Evolutionary conservation across 768 basidiomycete species (phyloP).

Genomic region (Hemileccinum rubropunctum): DNA sequence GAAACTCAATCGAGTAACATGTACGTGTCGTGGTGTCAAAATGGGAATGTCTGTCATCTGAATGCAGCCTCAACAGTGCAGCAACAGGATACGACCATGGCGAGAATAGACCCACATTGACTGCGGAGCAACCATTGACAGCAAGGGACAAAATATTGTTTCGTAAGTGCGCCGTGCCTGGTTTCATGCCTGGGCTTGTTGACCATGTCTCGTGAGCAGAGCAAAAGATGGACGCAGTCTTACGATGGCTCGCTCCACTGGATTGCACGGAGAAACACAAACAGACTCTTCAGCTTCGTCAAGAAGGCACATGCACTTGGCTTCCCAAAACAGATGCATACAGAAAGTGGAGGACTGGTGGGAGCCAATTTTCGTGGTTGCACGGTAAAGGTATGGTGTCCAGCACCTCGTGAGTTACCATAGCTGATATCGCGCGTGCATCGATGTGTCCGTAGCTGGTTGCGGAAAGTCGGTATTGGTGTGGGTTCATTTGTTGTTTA

Average conservation of each 20-base stretch:
- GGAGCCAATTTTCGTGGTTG: not conserved
- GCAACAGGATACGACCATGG: too few relatives aligned
- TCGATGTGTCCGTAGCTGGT: not conserved
- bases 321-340: not conserved
- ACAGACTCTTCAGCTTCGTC: not conserved
- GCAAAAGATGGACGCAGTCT: not conserved
- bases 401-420: not conserved
- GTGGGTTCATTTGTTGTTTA: not conserved
- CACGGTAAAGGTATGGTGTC: not conserved
- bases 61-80: too few relatives aligned
- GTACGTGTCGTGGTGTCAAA: not conserved
- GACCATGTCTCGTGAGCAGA: not conserved
- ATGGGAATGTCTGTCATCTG: not conserved
- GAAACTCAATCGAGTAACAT: not conserved
- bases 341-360: not conserved
- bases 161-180: not conserved
- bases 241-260: constrained; percentile 1
- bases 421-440: not conserved
- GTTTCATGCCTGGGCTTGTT: too few relatives aligned
- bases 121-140: not conserved
- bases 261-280: not conserved
- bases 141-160: not conserved
- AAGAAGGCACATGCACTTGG: constrained; percentile 2
- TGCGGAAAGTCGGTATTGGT: constrained; percentile 1
- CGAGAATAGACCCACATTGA: not conserved